Percentiles rank a stretch among this genome's conserved stretches.
phyloP scores from a whole-genome alignment of 1,139 yeast genomes.

The Nakaseomyces glabratus region DNA sequence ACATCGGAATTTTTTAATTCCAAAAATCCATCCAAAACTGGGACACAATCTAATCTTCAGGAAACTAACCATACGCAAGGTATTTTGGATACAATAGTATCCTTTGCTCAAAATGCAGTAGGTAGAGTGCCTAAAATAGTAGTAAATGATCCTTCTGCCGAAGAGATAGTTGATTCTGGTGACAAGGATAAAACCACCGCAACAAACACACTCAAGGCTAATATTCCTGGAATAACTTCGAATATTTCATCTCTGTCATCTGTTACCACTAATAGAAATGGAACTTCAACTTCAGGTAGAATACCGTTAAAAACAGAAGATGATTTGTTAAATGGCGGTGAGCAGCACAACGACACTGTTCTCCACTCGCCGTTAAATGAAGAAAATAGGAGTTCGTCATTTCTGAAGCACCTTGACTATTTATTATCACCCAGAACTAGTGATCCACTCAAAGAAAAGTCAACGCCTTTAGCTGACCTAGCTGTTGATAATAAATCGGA shows the following conservation, averaged over 20 bases:
- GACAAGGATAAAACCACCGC: slow-evolving; percentile 7
- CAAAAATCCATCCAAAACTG: slow-evolving; percentile 2
- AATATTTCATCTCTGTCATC: slow-evolving; percentile 1
- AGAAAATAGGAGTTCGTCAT: slow-evolving; percentile 24
- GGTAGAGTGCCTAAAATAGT: slow-evolving; percentile 18
- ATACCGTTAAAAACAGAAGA: no score
- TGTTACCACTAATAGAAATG: not conserved
- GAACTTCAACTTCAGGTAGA: no score
- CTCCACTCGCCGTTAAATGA: slow-evolving; percentile 12
- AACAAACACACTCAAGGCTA: not conserved
- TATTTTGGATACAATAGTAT: slow-evolving; percentile 16
- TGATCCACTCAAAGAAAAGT: not conserved
- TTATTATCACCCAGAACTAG: slow-evolving; percentile 23
- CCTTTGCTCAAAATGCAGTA: slow-evolving; percentile 22
- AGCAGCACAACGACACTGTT: slow-evolving; percentile 13
- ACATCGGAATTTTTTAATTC: slow-evolving; percentile 2
- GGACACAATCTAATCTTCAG: not conserved
- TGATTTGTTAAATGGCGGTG: not conserved
- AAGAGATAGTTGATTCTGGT: slow-evolving; percentile 10
- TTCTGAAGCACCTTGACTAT: slow-evolving; percentile 33
- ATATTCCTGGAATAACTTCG: not conserved
- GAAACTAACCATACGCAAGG: slow-evolving; percentile 12
- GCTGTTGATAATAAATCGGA: not conserved
- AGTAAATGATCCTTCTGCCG: slow-evolving; percentile 11
- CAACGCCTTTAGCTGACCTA: not conserved